Evolutionary conservation across 768 basidiomycete genomes (phyloP).

Genomic region (Leucogyrophana mollusca): DNA sequence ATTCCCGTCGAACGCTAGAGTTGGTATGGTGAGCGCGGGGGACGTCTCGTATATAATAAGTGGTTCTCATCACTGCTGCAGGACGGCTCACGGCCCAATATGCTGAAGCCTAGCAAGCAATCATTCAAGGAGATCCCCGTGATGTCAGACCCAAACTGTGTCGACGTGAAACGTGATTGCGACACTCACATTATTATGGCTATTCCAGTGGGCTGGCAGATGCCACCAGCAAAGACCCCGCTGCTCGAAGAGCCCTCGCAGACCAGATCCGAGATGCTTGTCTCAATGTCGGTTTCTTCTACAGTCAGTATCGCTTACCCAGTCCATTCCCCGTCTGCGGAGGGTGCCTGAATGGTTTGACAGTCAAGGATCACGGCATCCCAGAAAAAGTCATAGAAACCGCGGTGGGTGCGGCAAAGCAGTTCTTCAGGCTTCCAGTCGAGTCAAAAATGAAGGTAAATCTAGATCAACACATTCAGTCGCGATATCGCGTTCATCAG

Average conservation of each 20-base stretch:
- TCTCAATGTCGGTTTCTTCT: slow-evolving; percentile 81
- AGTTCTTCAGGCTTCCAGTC: slow-evolving; percentile 64
- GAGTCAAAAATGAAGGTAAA: slow-evolving; percentile 57
- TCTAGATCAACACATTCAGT: no score
- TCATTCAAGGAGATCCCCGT: slow-evolving; percentile 23
- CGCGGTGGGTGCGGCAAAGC: slow-evolving; percentile 51
- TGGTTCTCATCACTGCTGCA: no score
- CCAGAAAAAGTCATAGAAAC: slow-evolving; percentile 46
- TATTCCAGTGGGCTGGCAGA: background rate
- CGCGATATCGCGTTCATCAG: slow-evolving; percentile 1
- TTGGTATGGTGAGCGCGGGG: no score
- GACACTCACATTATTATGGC: background rate
- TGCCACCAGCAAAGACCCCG: background rate
- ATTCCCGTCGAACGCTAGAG: no score
- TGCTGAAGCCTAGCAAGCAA: no score
- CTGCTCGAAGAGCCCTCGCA: slow-evolving; percentile 30
- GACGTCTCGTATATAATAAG: no score
- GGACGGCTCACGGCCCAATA: no score
- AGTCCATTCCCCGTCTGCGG: background rate
- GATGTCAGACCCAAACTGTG: slow-evolving; percentile 23
- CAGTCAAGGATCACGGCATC: slow-evolving; percentile 80
- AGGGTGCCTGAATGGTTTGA: no score
- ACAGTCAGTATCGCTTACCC: slow-evolving; percentile 48
- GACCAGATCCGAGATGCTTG: slow-evolving; percentile 68
- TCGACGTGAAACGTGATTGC: background rate